These are phyloP conservation scores for Fraxinus xanthoxyloides DNA, from an alignment of 305 asterid species.

Conservation along the genomic window DNA sequence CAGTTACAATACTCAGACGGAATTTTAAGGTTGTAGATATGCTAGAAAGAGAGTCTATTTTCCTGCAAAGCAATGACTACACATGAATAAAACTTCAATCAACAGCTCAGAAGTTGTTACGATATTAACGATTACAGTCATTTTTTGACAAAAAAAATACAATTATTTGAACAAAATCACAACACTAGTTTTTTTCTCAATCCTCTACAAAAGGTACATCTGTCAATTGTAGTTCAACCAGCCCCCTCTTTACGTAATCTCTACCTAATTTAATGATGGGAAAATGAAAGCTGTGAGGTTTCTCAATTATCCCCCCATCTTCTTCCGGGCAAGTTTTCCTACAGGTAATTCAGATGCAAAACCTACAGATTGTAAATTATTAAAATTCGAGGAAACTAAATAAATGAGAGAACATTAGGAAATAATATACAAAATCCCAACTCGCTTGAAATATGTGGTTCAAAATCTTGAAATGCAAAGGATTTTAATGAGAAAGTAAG, in stretches of 20 bases:
- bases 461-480: background rate
- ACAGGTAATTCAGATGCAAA: background rate
- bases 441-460: background rate
- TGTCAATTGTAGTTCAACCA: background rate
- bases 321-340: background rate
- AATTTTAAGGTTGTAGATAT: background rate
- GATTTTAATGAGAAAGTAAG: background rate
- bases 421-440: background rate
- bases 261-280: background rate
- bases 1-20: background rate
- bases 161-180: background rate
- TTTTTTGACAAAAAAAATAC: background rate
- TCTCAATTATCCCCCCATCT: background rate
- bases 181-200: background rate
- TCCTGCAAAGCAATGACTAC: background rate
- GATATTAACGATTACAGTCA: background rate
- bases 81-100: background rate
- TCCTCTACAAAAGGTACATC: constrained; percentile 1
- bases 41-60: background rate
- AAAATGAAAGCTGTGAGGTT: background rate
- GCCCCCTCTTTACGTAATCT: background rate
- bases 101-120: background rate
- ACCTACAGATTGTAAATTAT: background rate
- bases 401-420: background rate
- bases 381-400: background rate